Evolutionary conservation across 2,329 filamentous ascomycete genomes (phyloP), one percentile per base, ranked within the genome.

Genomic region (Simplicillium sp.): DNA sequence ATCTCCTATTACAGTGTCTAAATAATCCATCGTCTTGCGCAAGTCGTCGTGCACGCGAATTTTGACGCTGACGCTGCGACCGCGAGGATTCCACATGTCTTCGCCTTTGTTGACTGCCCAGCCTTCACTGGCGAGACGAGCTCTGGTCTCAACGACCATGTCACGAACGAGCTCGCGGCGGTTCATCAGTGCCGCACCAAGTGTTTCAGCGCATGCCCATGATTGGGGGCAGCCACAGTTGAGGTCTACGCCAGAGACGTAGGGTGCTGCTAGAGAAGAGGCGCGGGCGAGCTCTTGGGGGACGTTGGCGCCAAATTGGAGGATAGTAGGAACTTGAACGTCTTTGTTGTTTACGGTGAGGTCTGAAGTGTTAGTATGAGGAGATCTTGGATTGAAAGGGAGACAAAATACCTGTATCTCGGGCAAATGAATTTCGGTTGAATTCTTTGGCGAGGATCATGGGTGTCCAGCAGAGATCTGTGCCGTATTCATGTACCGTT

Each of bases 141-240:
- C 48, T 42, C 80, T 73, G 14, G 77, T 77, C 44, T 72, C 71
- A 20, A 68, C 54, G 0, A 84, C 72, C 69, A 85, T 82, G 44
- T 77, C 72, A 3, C 75, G 69, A n/a, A 85, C 81, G 3, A 82
- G 65, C 48, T 78, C 75, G 8, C 78, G 72, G 38, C 69, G 64
- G 35, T 76, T 68, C 80, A 85, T 84, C 29, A 86, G 63, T n/a
- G 77, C 77, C 4, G 81, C 82, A 5, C 82, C 82, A 3, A 86
- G 66, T 1, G 68, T 75, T 56, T 81, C 77, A 34, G 79, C 74
- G 51, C 82, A 82, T 0, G 82, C 81, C 82, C 82, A 85, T 6
- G 74, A 75, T 58, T 86, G 82, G 7, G 82, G 82, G 52, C 82
- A 86, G 11, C 82, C 82, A 56, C 82, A 86, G 61, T 85, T 85